phyloP scores from a whole-genome alignment of 176 grass and related monocot genomes.

The Puya raimondii region DNA sequence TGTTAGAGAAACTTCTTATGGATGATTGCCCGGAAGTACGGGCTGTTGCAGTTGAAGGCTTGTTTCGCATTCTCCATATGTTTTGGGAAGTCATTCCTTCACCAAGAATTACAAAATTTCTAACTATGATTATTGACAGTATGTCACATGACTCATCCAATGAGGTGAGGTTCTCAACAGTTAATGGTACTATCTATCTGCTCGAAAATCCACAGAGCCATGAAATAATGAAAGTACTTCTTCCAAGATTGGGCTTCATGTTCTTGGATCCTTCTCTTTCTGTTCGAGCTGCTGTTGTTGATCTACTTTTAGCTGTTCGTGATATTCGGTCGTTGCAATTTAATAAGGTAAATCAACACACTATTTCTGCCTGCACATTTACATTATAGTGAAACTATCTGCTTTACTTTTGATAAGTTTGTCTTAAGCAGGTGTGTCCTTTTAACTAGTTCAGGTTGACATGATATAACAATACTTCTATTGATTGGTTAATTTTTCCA shows the following conservation, averaged over 20 bases:
- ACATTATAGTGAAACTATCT: too few species aligned
- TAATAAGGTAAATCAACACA: constrained; percentile 50
- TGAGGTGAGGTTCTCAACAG: constrained; percentile 66
- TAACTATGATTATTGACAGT: constrained; percentile 74
- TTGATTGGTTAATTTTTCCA: constrained; percentile 24
- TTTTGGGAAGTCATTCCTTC: constrained; percentile 94
- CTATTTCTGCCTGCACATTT: neutral
- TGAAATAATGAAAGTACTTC: constrained; percentile 82
- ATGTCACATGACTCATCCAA: constrained; percentile 78
- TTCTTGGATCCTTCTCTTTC: constrained; percentile 62
- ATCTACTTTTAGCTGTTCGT: constrained; percentile 78
- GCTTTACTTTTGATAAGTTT: too few species aligned
- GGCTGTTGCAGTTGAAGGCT: constrained; percentile 72
- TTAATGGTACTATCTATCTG: constrained; percentile 85
- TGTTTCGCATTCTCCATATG: constrained; percentile 74
- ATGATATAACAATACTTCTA: neutral
- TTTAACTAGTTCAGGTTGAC: neutral
- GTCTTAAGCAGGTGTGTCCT: too few species aligned
- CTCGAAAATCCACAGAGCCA: constrained; percentile 86
- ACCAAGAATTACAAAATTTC: constrained; percentile 54
- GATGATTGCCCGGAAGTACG: constrained; percentile 80
- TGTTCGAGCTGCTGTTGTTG: constrained; percentile 54
- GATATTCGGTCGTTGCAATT: constrained; percentile 72
- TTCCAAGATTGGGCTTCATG: constrained; percentile 58
- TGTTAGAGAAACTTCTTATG: constrained; percentile 72